Evolutionary conservation across 1,139 yeast genomes (phyloP).

Genomic region (Scheffersomyces illinoinensis): DNA sequence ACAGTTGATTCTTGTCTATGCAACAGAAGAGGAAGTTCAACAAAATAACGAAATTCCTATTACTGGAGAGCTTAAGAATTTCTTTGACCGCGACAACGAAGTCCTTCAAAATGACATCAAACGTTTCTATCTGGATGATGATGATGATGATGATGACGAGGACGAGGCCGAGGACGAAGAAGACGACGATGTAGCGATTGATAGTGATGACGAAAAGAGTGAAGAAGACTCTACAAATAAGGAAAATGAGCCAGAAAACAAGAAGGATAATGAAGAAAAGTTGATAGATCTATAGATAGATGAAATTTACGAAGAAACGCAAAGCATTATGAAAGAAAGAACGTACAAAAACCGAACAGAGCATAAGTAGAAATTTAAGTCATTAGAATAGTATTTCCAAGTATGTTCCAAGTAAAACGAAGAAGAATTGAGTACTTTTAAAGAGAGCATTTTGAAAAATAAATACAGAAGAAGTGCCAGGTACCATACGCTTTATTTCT

Average conservation of each 20-base stretch:
- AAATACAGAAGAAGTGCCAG: no score
- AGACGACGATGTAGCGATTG: slow-evolving; percentile 1
- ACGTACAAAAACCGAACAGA: background rate
- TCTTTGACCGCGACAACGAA: slow-evolving; percentile 20
- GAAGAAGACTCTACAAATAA: background rate
- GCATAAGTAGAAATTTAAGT: background rate
- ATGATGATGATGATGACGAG: slow-evolving; percentile 1
- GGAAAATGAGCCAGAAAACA: background rate
- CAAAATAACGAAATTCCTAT: slow-evolving; percentile 7
- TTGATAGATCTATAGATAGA: slow-evolving; percentile 1
- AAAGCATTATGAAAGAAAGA: background rate
- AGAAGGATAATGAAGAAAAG: background rate
- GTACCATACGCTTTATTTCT: no score
- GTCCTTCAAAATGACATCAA: slow-evolving; percentile 6
- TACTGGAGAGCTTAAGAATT: slow-evolving; percentile 14
- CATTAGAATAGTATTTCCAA: no score
- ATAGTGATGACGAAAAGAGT: background rate
- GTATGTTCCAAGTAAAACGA: no score
- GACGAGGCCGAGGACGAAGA: slow-evolving; percentile 1
- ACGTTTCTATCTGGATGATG: slow-evolving; percentile 1
- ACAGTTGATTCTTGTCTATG: slow-evolving; percentile 22
- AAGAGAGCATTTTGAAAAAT: no score
- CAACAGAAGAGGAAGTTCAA: slow-evolving; percentile 10
- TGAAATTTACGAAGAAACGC: background rate
- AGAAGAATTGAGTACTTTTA: no score